Percentiles rank a stretch among this genome's conserved stretches.
These are phyloP conservation scores for Microcos paniculata DNA, from an alignment of 345 rosid species.

Conservation along the genomic window DNA sequence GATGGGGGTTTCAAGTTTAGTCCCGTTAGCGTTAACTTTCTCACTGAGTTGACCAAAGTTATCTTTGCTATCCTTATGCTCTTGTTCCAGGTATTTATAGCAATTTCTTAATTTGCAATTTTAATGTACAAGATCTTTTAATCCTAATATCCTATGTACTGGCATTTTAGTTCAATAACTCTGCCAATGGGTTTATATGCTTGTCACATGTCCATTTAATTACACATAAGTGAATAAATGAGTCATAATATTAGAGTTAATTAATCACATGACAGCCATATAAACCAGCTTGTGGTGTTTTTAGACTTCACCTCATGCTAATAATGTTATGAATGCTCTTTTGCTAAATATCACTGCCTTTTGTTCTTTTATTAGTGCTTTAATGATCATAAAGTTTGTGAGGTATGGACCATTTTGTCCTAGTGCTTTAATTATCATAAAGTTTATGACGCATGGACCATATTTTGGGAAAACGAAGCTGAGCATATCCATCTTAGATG, in stretches of 20 bases:
- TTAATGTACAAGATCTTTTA: background rate
- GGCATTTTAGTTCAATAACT: background rate
- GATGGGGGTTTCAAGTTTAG: slow-evolving; percentile 86
- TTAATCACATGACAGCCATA: background rate
- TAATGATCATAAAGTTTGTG: background rate
- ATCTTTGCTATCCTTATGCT: slow-evolving; percentile 86
- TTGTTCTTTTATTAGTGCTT: background rate
- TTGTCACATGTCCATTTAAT: background rate
- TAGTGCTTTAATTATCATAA: too few relatives aligned
- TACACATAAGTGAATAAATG: background rate
- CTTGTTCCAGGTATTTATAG: slow-evolving; percentile 56
- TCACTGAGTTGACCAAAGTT: slow-evolving; percentile 80
- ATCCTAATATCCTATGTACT: background rate
- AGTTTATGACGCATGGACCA: too few relatives aligned
- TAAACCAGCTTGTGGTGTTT: background rate
- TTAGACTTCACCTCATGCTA: background rate
- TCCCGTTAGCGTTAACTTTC: slow-evolving; percentile 89
- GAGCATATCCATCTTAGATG: background rate
- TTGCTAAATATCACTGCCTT: background rate
- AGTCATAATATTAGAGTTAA: background rate
- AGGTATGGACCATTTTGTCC: background rate
- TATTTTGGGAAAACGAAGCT: background rate
- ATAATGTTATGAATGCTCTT: background rate
- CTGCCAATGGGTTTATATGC: background rate
- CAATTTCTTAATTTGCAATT: background rate